Percentiles rank a stretch among this genome's conserved stretches.
These are phyloP conservation scores for Gremmenia infestans DNA, from an alignment of 2,329 filamentous ascomycete genomes.

Conservation along the genomic window DNA sequence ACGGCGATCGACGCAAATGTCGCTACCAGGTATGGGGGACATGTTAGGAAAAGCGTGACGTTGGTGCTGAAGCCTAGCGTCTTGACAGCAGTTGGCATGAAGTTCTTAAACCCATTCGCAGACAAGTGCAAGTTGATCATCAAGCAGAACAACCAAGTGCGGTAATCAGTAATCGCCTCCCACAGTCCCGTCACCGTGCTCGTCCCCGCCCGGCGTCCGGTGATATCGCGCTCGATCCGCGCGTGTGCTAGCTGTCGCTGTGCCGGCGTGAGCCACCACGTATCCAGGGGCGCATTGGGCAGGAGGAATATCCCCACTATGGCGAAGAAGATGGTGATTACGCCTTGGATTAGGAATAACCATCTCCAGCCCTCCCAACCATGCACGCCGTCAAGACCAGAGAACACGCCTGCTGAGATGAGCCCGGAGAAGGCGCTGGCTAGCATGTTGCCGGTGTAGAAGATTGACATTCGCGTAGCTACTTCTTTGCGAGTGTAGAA, in stretches of 20 bases:
- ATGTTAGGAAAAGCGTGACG: slow-evolving; percentile 17
- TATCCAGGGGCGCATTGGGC: slow-evolving; percentile 43
- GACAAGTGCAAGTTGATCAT: slow-evolving; percentile 45
- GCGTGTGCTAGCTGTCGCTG: slow-evolving; percentile 11
- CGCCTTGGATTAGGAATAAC: slow-evolving; percentile 38
- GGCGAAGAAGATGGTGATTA: slow-evolving; percentile 11
- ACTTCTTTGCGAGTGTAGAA: slow-evolving; percentile 43
- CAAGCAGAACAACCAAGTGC: slow-evolving; percentile 40
- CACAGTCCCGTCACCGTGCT: slow-evolving; percentile 37
- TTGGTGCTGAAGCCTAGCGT: slow-evolving; percentile 26
- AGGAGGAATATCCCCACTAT: slow-evolving; percentile 31
- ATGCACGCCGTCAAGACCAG: slow-evolving; percentile 32
- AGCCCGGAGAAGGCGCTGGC: slow-evolving; percentile 36
- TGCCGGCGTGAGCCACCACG: slow-evolving; percentile 16
- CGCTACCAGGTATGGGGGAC: slow-evolving; percentile 15
- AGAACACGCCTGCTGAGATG: slow-evolving; percentile 34
- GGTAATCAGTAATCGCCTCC: slow-evolving; percentile 37
- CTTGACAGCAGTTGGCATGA: slow-evolving; percentile 26
- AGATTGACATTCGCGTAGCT: slow-evolving; percentile 31
- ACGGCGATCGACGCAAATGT: slow-evolving; percentile 1
- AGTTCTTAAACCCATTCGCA: slow-evolving; percentile 33
- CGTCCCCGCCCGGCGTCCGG: not conserved
- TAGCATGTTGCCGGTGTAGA: slow-evolving; percentile 35
- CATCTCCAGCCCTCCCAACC: slow-evolving; percentile 39
- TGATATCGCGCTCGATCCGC: slow-evolving; percentile 11